Percentiles rank a stretch among this genome's conserved stretches.
Evolutionary conservation across 225 moss, liverwort and hornwort genomes (phyloP).

Genomic region (Bryoerythrophyllum caledonicum): DNA sequence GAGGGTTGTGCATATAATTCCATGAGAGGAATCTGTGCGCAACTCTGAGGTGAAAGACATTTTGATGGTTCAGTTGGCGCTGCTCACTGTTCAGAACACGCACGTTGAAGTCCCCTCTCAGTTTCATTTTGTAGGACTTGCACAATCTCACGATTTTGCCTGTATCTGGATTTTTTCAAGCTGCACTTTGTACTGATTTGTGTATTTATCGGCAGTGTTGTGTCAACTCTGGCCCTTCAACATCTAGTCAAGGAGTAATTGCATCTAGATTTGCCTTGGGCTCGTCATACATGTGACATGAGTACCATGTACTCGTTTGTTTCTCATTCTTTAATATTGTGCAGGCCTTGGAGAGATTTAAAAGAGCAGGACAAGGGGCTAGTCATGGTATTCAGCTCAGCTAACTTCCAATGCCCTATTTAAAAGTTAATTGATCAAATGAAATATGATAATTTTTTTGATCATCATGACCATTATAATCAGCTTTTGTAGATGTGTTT

Average conservation of each 20-base stretch:
- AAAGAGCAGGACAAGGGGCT: constrained; percentile 60
- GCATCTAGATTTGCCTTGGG: background rate
- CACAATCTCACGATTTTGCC: background rate
- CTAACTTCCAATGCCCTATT: background rate
- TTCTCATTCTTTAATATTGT: background rate
- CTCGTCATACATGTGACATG: background rate
- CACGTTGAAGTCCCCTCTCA: background rate
- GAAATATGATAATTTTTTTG: no score
- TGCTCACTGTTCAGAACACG: background rate
- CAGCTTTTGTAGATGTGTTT: background rate
- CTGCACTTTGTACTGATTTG: background rate
- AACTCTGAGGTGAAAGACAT: background rate
- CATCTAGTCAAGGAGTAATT: background rate
- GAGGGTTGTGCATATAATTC: background rate
- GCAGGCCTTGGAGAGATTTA: constrained; percentile 87
- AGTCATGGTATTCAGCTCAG: constrained; percentile 30
- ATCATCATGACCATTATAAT: background rate
- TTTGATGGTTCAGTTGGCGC: background rate
- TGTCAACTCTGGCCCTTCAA: background rate
- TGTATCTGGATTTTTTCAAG: background rate
- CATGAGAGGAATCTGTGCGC: background rate
- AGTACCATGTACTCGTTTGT: background rate
- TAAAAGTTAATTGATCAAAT: background rate
- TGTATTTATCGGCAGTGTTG: background rate
- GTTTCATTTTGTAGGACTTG: background rate